Evolutionary conservation across 148 eudicot species (phyloP).

Genomic region (Fagopyrum tataricum): DNA sequence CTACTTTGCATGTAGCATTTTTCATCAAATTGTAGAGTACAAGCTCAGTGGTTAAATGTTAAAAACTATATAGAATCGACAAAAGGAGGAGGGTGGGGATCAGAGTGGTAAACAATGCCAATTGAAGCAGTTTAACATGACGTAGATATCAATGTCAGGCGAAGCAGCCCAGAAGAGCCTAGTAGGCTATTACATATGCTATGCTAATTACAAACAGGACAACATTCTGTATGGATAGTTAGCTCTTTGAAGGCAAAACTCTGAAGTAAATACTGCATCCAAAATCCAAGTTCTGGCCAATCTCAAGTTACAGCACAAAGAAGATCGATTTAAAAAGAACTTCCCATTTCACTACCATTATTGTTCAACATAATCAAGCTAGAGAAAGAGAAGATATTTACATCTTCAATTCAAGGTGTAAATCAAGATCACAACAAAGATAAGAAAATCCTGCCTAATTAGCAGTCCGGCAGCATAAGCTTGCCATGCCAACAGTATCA

Average conservation of each 20-base stretch:
- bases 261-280: not conserved
- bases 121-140: not conserved
- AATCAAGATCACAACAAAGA: not conserved
- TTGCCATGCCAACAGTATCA: not conserved
- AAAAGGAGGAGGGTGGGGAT: not conserved
- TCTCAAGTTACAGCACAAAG: not conserved
- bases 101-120: not conserved
- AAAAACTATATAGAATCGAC: not conserved
- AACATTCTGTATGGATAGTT: not conserved
- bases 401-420: too few relatives aligned
- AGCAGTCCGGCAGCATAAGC: not conserved
- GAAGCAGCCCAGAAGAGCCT: too few relatives aligned
- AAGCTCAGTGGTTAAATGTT: not conserved
- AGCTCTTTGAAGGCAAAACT: not conserved
- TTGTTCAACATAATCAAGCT: not conserved
- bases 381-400: not conserved
- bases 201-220: slow-evolving; percentile 2
- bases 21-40: not conserved
- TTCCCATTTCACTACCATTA: not conserved
- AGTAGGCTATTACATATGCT: not conserved
- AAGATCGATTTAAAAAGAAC: not conserved
- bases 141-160: not conserved
- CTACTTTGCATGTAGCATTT: not conserved
- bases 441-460: not conserved
- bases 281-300: not conserved